Base-by-base conservation (phyloP, 2,329 filamentous ascomycete species). In the Cercospora brassicicola region DNA sequence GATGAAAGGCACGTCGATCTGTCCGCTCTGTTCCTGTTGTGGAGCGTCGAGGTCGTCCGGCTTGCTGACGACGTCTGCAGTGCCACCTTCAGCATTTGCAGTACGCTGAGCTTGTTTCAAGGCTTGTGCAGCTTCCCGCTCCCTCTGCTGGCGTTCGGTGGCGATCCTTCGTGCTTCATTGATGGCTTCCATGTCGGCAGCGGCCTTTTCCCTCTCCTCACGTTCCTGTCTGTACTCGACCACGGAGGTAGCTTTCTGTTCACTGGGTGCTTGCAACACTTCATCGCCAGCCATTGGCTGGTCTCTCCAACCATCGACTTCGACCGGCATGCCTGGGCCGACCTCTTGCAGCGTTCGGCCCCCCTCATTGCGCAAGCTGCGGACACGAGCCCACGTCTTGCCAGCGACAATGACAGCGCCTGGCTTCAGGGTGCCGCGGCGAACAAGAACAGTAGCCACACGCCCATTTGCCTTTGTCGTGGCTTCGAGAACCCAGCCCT, bases 401-500 rank as follows among this genome's bases (percentile, higher is more conserved):
- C 95, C 96, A 1, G 95, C 95, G 9, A 96, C 93, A 62, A 99
- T 88, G 65, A 91, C 85, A 78, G 96, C 91, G 18, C 95, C 95
- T 0, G 86, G 84, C 6, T 89, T 88, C 48, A 99, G 84, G 0
- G 94, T 98, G 59, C 95, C 95, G 67, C 92, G 89, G 73, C 93
- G 91, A 63, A 99, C 89, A 5, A 99, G 88, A 0, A 97, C 87
- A 0, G 95, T 97, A 4, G 95, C 95, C 9, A 92, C 90, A 73
- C 92, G 92, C 45, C 95, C 95, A 45, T 89, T 87, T 18, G 88
- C 87, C 81, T 96, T 97, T 15, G 96, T 91, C 64, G 91, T 92
- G 48, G 92, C 93, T 82, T 99, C 95, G 5, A 99, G 86, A 18
- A 99, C 86, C 92, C 94, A 97, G 15, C 95, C 95, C 81, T 99